Conservation (phyloP, 805 yeast genomes). For the Wickerhamomyces bovis region DNA sequence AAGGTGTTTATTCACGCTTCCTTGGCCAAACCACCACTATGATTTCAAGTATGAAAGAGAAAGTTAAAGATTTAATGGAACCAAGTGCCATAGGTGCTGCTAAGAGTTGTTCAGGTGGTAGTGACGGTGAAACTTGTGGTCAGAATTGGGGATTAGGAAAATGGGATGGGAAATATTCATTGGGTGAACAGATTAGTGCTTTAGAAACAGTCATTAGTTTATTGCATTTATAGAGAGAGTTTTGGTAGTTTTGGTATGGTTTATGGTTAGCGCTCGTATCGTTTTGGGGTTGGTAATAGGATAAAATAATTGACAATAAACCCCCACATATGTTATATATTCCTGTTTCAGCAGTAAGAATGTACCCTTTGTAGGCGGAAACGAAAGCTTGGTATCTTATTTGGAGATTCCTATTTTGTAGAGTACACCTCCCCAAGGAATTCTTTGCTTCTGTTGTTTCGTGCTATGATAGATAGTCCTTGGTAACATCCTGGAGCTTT, state of each 20-base stretch:
- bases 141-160: conserved; percentile 61
- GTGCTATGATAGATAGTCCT: no score
- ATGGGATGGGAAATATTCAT: conserved; percentile 73
- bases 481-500: no score
- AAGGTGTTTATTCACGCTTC: conserved; percentile 73
- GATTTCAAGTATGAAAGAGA: conserved; percentile 46
- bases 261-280: no score
- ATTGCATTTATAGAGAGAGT: background rate
- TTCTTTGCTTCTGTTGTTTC: no score
- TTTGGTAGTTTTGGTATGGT: background rate
- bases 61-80: conserved; percentile 29
- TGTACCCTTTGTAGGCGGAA: no score
- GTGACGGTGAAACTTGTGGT: conserved; percentile 85
- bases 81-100: conserved; percentile 72
- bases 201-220: conserved; percentile 53
- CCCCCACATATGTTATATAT: no score
- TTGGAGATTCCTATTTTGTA: no score
- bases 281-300: background rate
- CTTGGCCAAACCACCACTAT: conserved; percentile 66
- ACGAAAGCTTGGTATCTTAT: no score
- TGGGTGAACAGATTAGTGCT: conserved; percentile 89
- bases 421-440: no score
- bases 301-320: no score
- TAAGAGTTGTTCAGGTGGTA: conserved; percentile 78
- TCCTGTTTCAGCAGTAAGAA: no score